phyloP scores from a whole-genome alignment of 1,284 basidiomycete species.

The Inonotus hispidus region DNA sequence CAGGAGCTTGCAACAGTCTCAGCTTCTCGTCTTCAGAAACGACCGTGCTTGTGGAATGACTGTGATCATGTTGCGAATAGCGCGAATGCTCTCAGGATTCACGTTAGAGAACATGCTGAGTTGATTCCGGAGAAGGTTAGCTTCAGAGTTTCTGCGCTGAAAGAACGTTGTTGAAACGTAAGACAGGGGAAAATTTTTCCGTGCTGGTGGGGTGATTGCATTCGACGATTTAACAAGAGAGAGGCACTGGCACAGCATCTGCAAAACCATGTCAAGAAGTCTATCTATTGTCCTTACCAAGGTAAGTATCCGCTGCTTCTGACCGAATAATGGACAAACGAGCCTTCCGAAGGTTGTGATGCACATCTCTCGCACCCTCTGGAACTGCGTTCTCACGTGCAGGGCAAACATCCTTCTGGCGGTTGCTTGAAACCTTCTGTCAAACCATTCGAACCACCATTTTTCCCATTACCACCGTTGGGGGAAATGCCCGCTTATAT shows the following conservation, averaged over 20 bases:
- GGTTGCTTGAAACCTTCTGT: slow-evolving; percentile 30
- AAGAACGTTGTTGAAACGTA: slow-evolving; percentile 27
- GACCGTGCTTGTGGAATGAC: slow-evolving; percentile 52
- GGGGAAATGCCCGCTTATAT: slow-evolving; percentile 45
- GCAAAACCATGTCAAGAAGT: slow-evolving; percentile 37
- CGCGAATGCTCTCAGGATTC: slow-evolving; percentile 43
- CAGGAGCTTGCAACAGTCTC: slow-evolving; percentile 41
- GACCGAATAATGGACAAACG: slow-evolving; percentile 3
- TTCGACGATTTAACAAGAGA: slow-evolving; percentile 30
- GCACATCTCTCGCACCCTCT: slow-evolving; percentile 32
- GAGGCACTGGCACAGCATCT: slow-evolving; percentile 36
- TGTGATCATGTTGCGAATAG: slow-evolving; percentile 55
- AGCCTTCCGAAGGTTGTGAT: slow-evolving; percentile 35
- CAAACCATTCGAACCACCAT: slow-evolving; percentile 30
- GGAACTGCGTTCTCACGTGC: slow-evolving; percentile 34
- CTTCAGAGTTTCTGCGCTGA: slow-evolving; percentile 20
- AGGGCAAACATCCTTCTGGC: slow-evolving; percentile 27
- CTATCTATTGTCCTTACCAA: slow-evolving; percentile 42
- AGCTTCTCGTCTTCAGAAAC: slow-evolving; percentile 40
- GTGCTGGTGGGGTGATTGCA: slow-evolving; percentile 48
- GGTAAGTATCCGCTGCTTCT: slow-evolving; percentile 29
- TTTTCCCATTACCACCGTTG: slow-evolving; percentile 21
- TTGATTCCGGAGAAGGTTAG: slow-evolving; percentile 26
- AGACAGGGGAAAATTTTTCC: slow-evolving; percentile 27
- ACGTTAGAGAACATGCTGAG: slow-evolving; percentile 33